phyloP scores from a whole-genome alignment of 1,284 basidiomycete species.

The Melampsora americana region DNA sequence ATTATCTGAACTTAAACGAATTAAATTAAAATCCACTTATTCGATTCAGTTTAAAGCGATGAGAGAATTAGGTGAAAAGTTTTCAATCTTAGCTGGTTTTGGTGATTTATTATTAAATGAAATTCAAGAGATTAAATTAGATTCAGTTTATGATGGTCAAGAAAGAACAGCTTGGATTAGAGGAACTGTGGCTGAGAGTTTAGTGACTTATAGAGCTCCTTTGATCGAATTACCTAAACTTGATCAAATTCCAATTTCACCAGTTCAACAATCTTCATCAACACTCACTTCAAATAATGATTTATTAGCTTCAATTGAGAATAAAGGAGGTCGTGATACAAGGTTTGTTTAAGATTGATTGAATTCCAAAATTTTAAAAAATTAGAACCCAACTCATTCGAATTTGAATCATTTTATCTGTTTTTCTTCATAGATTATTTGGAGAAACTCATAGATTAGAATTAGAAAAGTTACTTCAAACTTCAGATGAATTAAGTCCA shows the following conservation, averaged over 20 bases:
- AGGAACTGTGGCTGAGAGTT: constrained; percentile 45
- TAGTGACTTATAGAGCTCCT: constrained; percentile 15
- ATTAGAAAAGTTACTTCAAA: not conserved
- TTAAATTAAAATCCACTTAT: constrained; percentile 48
- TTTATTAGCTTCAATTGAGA: not conserved
- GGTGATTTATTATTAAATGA: constrained; percentile 48
- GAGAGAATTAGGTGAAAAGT: constrained; percentile 50
- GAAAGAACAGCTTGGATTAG: constrained; percentile 48
- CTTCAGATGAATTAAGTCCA: not conserved
- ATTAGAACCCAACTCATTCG: not conserved
- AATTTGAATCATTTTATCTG: not conserved
- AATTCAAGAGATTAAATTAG: constrained; percentile 46
- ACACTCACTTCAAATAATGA: not conserved
- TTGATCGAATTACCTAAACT: constrained; percentile 22
- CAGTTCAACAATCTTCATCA: not conserved
- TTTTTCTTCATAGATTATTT: constrained; percentile 24
- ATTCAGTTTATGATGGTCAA: constrained; percentile 46
- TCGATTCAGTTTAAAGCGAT: constrained; percentile 48
- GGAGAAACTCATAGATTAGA: constrained; percentile 28
- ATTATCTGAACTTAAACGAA: constrained; percentile 48
- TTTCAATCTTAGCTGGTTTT: constrained; percentile 49
- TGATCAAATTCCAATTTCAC: not conserved
- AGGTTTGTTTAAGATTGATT: not conserved
- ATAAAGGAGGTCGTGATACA: constrained; percentile 3
- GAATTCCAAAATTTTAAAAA: not conserved